Percentiles rank a stretch among this genome's conserved stretches.
Evolutionary conservation across 495 filamentous ascomycete species (phyloP).

Genomic region (Tuber umbilicatum): DNA sequence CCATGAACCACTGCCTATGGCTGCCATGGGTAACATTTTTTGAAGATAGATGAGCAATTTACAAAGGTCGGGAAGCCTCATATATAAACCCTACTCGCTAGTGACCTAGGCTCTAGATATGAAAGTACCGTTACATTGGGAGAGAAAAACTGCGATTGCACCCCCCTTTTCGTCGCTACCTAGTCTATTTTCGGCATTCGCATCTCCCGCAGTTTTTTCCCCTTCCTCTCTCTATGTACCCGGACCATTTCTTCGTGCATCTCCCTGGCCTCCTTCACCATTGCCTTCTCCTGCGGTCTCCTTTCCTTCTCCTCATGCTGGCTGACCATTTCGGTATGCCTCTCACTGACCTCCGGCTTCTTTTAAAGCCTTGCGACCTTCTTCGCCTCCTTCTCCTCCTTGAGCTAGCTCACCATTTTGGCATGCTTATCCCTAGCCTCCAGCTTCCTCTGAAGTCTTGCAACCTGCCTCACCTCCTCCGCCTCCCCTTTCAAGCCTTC

Average conservation of each 20-base stretch:
- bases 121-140: neutral
- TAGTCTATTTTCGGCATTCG: neutral
- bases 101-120: neutral
- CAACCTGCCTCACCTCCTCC: too few species aligned
- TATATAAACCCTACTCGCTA: neutral
- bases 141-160: neutral
- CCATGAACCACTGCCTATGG: neutral
- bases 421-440: too few species aligned
- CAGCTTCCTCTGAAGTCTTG: too few species aligned
- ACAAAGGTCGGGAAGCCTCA: neutral
- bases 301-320: neutral
- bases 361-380: neutral
- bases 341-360: too few species aligned
- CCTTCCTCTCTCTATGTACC: neutral
- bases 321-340: neutral
- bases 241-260: neutral
- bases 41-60: neutral
- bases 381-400: too few species aligned
- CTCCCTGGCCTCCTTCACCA: neutral
- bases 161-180: neutral
- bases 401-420: too few species aligned
- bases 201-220: neutral
- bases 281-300: too few species aligned
- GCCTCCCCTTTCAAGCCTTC: constrained; percentile 4
- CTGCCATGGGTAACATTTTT: neutral